Conservation (phyloP, 371 early-diverging fungal species). For the Coemansia sp. region DNA sequence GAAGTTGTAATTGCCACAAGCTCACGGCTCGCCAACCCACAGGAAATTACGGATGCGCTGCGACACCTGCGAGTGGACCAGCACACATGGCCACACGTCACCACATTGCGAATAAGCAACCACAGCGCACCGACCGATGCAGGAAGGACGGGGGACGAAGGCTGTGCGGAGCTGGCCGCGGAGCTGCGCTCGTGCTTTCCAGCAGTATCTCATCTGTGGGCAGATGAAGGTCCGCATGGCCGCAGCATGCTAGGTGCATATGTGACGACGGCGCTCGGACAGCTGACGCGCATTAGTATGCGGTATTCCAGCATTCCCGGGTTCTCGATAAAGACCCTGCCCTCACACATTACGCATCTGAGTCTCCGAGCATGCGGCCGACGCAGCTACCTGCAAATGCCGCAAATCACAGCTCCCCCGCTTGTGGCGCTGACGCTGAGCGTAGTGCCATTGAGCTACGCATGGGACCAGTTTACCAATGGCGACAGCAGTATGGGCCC, state of each 20-base stretch:
- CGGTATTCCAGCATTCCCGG: slow-evolving; percentile 28
- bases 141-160: no score
- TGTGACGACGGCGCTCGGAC: slow-evolving; percentile 10
- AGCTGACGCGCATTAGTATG: slow-evolving; percentile 12
- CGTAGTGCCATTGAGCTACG: slow-evolving; percentile 27
- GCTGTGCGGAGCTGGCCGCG: no score
- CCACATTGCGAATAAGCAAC: slow-evolving; percentile 2
- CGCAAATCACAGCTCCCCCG: slow-evolving; percentile 24
- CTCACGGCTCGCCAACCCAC: slow-evolving; percentile 23
- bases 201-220: no score
- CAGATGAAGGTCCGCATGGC: no score
- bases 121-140: no score
- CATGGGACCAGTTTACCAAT: slow-evolving; percentile 39
- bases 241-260: slow-evolving; percentile 35
- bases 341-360: slow-evolving; percentile 39
- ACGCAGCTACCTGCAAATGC: slow-evolving; percentile 34
- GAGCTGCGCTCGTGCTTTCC: no score
- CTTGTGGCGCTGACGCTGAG: slow-evolving; percentile 24
- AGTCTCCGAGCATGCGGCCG: slow-evolving; percentile 20
- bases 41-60: slow-evolving; percentile 24
- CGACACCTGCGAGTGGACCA: slow-evolving; percentile 11
- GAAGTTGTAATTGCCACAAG: slow-evolving; percentile 21
- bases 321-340: slow-evolving; percentile 38
- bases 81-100: slow-evolving; percentile 17
- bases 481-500: background rate